Evolutionary conservation across 2,329 filamentous ascomycete species (phyloP), one percentile per base, ranked within the genome.

Genomic region (Phaeosphaeriaceae sp.): DNA sequence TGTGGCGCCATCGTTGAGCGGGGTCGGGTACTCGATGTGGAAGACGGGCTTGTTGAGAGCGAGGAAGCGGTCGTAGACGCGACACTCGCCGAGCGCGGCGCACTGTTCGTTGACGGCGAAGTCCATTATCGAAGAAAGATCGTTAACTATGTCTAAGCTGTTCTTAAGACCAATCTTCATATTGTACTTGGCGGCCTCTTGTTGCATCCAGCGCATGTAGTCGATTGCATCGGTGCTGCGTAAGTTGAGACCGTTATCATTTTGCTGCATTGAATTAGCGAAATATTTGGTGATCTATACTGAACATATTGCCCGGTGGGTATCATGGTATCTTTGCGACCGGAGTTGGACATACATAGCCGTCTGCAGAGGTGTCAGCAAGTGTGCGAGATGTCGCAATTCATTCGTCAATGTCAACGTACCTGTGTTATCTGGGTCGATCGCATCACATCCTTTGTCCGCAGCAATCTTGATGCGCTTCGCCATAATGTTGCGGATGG

Each of bases 91-190:
- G 19, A 64, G 54, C 36, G 66, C 56, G 7, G 66, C 70, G 53
- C 72, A 75, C 54, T 75, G 65, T 51, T 75, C 72, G 56, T 75
- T 74, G 42, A 75, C 71, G 15, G 71, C 69, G 53, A 73, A 74
- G 54, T 71, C 67, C 40, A 74, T 51, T 52, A 63, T 60, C 3
- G 63, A 27, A 1, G 63, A 21, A 10, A 74, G 46, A n/a, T 56
- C 44, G 53, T 51, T 52, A 11, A 74, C 46, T 19, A 74, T 75
- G 50, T 70, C 67, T 15, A 73, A 45, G 48, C 67, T 68, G 56
- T 75, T 74, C 50, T 75, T 75, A 1, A 75, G 60, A 3, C 71
- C 71, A 22, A 70, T 67, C 24, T 64, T 61, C 62, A 75, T 65
- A 48, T 52, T 57, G 45, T 71, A 66, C 19, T 60, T 57, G 7